These are phyloP conservation scores for Blastobotrys niveus DNA, from an alignment of 1,139 yeast species.

Conservation along the genomic window DNA sequence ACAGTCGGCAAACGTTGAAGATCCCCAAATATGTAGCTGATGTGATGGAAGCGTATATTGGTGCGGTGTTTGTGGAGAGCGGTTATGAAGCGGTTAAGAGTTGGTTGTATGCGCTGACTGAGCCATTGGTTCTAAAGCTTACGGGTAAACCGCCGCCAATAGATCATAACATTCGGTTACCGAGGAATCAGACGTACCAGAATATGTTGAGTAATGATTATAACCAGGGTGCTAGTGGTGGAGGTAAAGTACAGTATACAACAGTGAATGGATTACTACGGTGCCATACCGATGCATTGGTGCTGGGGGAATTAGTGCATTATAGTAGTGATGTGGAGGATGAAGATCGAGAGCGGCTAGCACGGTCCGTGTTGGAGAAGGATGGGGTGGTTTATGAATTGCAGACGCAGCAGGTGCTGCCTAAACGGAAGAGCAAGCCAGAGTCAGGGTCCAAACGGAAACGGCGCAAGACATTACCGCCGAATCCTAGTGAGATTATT, in stretches of 20 bases:
- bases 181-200: no score
- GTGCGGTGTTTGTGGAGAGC: slow-evolving; percentile 64
- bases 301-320: neutral
- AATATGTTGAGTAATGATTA: slow-evolving; percentile 1
- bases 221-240: neutral
- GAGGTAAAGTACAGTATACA: neutral
- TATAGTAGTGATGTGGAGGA: neutral
- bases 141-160: neutral
- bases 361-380: neutral
- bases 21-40: slow-evolving; percentile 53
- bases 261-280: neutral
- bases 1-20: neutral
- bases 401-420: neutral
- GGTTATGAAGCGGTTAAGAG: neutral
- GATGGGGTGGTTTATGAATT: neutral
- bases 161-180: neutral
- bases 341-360: no score
- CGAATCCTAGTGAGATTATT: neutral
- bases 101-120: slow-evolving; percentile 39
- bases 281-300: neutral
- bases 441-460: no score
- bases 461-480: no score
- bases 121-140: slow-evolving; percentile 18
- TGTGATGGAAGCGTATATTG: slow-evolving; percentile 85
- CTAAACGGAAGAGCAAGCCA: no score